Evolutionary conservation across 1,284 basidiomycete genomes (phyloP).

Genomic region (Ustilago shanxiensis): DNA sequence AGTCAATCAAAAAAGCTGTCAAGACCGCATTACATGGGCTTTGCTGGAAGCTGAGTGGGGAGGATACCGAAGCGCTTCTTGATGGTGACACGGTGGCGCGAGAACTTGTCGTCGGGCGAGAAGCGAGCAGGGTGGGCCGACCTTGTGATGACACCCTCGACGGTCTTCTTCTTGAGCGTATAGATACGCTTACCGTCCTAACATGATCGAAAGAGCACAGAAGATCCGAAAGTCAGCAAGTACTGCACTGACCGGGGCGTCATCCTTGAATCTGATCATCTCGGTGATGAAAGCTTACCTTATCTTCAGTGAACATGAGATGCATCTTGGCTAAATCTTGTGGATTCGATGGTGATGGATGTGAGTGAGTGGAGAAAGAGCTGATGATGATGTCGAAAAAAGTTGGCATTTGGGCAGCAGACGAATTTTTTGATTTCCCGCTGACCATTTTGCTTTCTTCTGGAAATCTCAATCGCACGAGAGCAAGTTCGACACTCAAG

Average conservation of each 20-base stretch:
- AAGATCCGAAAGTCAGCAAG: not conserved
- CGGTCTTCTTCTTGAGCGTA: constrained; percentile 67
- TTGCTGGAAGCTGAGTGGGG: constrained; percentile 60
- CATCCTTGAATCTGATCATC: not conserved
- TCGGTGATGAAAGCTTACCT: constrained; percentile 45
- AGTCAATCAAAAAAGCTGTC: too few relatives aligned
- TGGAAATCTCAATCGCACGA: constrained; percentile 24
- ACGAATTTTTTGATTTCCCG: constrained; percentile 8
- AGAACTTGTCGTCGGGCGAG: constrained; percentile 70
- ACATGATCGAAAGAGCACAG: not conserved
- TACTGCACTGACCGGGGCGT: too few relatives aligned
- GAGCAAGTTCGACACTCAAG: not conserved
- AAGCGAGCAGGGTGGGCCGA: constrained; percentile 68
- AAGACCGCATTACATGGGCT: constrained; percentile 52
- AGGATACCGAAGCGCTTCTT: constrained; percentile 68
- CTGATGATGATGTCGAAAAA: constrained; percentile 9
- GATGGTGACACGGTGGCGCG: constrained; percentile 67
- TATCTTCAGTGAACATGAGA: constrained; percentile 68
- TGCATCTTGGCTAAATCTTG: constrained; percentile 58
- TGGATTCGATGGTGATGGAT: constrained; percentile 4
- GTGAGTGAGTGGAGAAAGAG: constrained; percentile 7
- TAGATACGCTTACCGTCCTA: constrained; percentile 69
- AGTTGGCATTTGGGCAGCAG: constrained; percentile 9
- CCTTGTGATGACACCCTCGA: constrained; percentile 64
- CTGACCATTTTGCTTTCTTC: constrained; percentile 2